Base-by-base conservation (phyloP, 139 green algal genomes). In the Closterium sp. region DNA sequence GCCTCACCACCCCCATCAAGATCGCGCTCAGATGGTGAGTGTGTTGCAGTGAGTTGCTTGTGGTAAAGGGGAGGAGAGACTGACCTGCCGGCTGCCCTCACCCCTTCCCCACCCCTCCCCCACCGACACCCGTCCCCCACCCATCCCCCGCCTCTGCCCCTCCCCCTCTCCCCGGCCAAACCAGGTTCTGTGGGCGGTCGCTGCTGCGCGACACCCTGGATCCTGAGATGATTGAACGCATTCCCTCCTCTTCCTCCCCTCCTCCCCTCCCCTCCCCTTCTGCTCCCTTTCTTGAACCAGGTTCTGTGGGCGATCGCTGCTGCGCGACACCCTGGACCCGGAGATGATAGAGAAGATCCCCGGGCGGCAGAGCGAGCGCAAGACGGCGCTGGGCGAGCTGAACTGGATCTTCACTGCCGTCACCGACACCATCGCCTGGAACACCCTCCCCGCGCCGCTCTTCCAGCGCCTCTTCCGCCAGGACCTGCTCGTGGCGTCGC, bases 351-450 rank as follows among this genome's bases (percentile, higher is more conserved):
- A 98, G 93, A 93, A 95, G 30, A 97, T 98, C 10, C 97, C 96
- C 16, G 94, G 94, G 12, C 83, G 88, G 21, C 95, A 97, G 94
- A 99, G 97, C 0, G 97, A 99, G 95, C 95, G 98, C 88, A 99
- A 99, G 94, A 99, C 97, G n/a, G 97, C 97, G 1, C 94, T 99
- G 86, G 98, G 98, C 2, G 98, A 99, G 96, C 96, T 99, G 19
- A 99, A 99, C 94, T 99, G 98, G 98, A 98, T 99, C 87, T 99
- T 99, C 96, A 99, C 98, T 0, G 98, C 98, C 90, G 98, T 99
- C 94, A 99, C 98, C 1, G 98, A 99, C 96, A 99, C 98, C 84
- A 99, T 99, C 69, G 98, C 98, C 2, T 99, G 98, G 98, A 99
- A 99, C 94, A 96, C 97, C 89, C 95, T 99, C 69, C 98, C 98